These are phyloP conservation scores for Hirschfeldia incana DNA, from an alignment of 345 rosid genomes.

Conservation along the genomic window DNA sequence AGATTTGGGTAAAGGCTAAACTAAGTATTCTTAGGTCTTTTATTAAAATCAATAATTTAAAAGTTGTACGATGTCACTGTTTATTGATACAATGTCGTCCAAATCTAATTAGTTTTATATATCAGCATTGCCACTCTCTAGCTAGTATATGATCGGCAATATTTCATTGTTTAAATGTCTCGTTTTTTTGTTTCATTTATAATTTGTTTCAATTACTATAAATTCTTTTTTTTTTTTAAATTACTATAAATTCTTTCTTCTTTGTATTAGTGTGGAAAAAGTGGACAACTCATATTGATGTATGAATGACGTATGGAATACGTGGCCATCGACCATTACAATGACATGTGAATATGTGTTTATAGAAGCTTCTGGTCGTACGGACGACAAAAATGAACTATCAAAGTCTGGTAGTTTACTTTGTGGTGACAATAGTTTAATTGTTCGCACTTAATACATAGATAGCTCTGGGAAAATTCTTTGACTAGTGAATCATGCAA, in stretches of 20 bases:
- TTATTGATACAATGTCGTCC: not conserved
- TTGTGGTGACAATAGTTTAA: slow-evolving; percentile 8
- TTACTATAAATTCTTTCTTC: not conserved
- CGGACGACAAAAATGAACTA: slow-evolving; percentile 24
- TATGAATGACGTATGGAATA: slow-evolving; percentile 29
- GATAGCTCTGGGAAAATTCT: not conserved
- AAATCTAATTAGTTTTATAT: not conserved
- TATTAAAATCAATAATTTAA: not conserved
- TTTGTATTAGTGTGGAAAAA: not conserved
- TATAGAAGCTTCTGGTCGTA: slow-evolving; percentile 38
- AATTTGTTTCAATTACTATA: not conserved
- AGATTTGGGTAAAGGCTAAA: not conserved
- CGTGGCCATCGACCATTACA: slow-evolving; percentile 17
- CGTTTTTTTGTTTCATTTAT: not conserved
- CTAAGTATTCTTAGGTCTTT: not conserved
- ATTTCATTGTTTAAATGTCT: not conserved
- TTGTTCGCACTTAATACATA: slow-evolving; percentile 1
- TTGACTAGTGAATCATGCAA: slow-evolving; percentile 8
- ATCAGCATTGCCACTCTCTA: not conserved
- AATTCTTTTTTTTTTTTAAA: not conserved
- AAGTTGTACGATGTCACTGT: not conserved
- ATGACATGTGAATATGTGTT: slow-evolving; percentile 20
- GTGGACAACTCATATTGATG: slow-evolving; percentile 12
- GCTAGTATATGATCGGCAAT: not conserved
- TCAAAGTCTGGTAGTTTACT: slow-evolving; percentile 25